Percentiles rank a stretch among this genome's conserved stretches.
Evolutionary conservation across 1,139 yeast genomes (phyloP).

Genomic region (Magnusiomyces tetraspermus): DNA sequence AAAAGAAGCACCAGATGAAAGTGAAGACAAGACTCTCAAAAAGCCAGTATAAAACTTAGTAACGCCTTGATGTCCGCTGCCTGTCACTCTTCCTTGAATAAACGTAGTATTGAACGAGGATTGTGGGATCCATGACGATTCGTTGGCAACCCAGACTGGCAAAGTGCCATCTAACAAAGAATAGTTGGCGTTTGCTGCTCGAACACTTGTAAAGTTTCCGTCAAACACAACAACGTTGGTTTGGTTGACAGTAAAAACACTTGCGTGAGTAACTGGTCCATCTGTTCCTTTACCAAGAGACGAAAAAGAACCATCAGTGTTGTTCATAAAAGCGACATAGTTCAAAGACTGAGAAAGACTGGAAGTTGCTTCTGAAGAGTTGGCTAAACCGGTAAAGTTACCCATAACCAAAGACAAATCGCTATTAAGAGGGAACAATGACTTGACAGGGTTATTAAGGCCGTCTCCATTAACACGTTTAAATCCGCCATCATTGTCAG

Average conservation of each 20-base stretch:
- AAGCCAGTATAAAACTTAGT: constrained; percentile 22
- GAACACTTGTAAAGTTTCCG: constrained; percentile 23
- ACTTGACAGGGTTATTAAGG: constrained; percentile 21
- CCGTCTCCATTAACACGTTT: constrained; percentile 22
- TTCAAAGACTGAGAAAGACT: background rate
- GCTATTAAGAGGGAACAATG: constrained; percentile 29
- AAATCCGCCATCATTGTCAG: constrained; percentile 21
- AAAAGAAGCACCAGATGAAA: constrained; percentile 25
- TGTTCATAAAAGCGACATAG: constrained; percentile 25
- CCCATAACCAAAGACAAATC: constrained; percentile 34
- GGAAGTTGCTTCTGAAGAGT: constrained; percentile 7
- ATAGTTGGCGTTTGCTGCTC: constrained; percentile 9
- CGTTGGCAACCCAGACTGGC: constrained; percentile 25
- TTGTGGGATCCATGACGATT: constrained; percentile 23
- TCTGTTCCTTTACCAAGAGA: constrained; percentile 25
- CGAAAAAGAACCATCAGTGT: constrained; percentile 20
- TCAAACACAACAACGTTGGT: constrained; percentile 35
- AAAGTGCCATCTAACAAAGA: constrained; percentile 11
- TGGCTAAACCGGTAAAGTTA: constrained; percentile 30
- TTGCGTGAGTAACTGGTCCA: constrained; percentile 24
- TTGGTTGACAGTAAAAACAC: constrained; percentile 22
- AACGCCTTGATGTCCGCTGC: constrained; percentile 11
- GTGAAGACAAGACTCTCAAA: constrained; percentile 19
- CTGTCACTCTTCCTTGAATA: constrained; percentile 21
- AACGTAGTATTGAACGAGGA: constrained; percentile 16